phyloP scores from a whole-genome alignment of 2,329 filamentous ascomycete species.

The Arthrobotrys musiformis region DNA sequence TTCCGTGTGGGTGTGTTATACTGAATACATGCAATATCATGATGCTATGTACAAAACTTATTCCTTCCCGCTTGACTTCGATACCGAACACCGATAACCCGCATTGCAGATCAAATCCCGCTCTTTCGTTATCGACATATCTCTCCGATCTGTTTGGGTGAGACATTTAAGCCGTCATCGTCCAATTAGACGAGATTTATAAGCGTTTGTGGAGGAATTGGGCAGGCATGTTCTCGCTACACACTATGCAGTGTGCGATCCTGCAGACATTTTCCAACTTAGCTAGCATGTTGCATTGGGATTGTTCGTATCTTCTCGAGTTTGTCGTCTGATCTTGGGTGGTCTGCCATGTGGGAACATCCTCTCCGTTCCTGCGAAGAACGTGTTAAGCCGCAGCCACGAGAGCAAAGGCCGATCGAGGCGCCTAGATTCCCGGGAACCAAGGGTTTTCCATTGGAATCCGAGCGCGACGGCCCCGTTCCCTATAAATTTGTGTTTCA shows the following conservation, averaged over 20 bases:
- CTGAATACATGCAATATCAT: not conserved
- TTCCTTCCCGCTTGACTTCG: not conserved
- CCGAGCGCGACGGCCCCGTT: conserved; percentile 52
- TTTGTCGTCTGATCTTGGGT: conserved; percentile 50
- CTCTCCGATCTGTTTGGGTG: conserved; percentile 53
- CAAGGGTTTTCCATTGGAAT: conserved; percentile 47
- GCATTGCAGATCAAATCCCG: conserved; percentile 53
- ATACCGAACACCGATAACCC: conserved; percentile 46
- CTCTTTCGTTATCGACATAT: conserved; percentile 46
- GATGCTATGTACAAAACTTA: not conserved
- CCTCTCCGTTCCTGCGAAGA: conserved; percentile 29
- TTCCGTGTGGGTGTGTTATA: not conserved
- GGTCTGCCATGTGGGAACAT: conserved; percentile 48
- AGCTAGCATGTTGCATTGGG: conserved; percentile 1
- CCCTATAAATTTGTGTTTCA: conserved; percentile 53
- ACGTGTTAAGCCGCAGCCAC: conserved; percentile 39
- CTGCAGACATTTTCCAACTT: conserved; percentile 41
- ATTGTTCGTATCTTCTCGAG: not conserved
- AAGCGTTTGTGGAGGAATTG: conserved; percentile 53
- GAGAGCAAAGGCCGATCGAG: conserved; percentile 24
- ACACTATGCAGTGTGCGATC: conserved; percentile 54
- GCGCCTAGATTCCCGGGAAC: conserved; percentile 35
- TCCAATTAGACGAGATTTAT: conserved; percentile 54
- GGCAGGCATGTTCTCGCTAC: conserved; percentile 52
- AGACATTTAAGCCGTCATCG: conserved; percentile 53